Evolutionary conservation across 1,284 basidiomycete genomes (phyloP).

Genomic region (Chondrostereum purpureum): DNA sequence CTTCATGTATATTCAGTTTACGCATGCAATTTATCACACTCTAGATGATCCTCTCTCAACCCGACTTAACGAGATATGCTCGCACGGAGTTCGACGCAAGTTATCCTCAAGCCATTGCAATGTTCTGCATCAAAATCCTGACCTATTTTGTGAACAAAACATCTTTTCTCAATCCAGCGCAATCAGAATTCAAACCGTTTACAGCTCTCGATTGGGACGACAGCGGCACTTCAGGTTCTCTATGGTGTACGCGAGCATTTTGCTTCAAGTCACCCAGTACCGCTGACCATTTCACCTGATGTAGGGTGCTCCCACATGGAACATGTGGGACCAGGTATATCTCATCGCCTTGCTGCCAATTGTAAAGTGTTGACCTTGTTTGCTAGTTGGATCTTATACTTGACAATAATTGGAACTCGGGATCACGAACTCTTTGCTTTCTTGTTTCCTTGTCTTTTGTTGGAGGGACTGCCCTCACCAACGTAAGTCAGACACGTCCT

Average conservation of each 20-base stretch:
- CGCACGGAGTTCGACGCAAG: constrained; percentile 5
- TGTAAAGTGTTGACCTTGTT: background rate
- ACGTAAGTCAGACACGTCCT: background rate
- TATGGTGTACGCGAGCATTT: constrained; percentile 1
- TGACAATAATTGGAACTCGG: constrained; percentile 7
- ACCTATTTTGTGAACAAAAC: constrained; percentile 5
- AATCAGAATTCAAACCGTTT: too few relatives aligned
- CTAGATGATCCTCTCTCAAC: constrained; percentile 8
- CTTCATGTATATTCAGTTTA: too few relatives aligned
- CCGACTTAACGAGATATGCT: constrained; percentile 7
- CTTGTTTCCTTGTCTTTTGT: constrained; percentile 4
- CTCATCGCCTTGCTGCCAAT: background rate
- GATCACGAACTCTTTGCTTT: constrained; percentile 4
- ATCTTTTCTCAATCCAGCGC: background rate
- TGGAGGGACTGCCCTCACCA: constrained; percentile 6
- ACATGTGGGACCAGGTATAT: constrained; percentile 6
- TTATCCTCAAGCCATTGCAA: constrained; percentile 7
- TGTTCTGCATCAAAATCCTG: constrained; percentile 5
- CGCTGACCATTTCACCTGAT: background rate
- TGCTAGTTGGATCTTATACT: constrained; percentile 3
- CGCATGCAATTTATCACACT: background rate
- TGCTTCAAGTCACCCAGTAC: background rate
- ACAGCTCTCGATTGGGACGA: constrained; percentile 6
- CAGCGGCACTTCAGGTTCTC: constrained; percentile 5
- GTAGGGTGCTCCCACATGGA: constrained; percentile 5